Conservation (phyloP, 108 stramenopile species). For the Craspedostauros australis region DNA sequence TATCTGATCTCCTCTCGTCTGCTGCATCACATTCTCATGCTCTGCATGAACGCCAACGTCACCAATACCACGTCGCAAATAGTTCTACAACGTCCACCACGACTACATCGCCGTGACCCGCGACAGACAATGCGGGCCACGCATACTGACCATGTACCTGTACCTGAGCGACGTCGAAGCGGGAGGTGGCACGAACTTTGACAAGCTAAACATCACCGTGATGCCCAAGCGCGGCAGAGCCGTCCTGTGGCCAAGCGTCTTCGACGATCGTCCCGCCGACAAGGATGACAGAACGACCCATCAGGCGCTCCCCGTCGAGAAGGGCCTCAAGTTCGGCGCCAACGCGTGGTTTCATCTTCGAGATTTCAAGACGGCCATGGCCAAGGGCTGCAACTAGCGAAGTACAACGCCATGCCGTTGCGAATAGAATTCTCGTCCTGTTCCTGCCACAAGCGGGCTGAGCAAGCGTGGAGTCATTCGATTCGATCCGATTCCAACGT, state of each 20-base stretch:
- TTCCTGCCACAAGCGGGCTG: no score
- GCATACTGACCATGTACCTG: constrained; percentile 75
- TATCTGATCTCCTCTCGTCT: no score
- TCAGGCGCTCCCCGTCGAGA: constrained; percentile 70
- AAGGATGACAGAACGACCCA: constrained; percentile 74
- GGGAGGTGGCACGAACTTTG: constrained; percentile 83
- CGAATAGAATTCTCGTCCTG: no score
- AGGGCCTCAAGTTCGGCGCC: constrained; percentile 79
- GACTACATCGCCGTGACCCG: constrained; percentile 25
- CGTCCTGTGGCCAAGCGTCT: constrained; percentile 76
- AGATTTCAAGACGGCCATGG: constrained; percentile 28
- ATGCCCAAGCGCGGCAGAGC: constrained; percentile 66
- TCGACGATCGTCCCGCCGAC: constrained; percentile 36
- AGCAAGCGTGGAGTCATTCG: no score
- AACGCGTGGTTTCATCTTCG: constrained; percentile 82
- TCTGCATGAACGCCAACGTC: no score
- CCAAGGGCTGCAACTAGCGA: constrained; percentile 8
- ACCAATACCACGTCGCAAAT: no score
- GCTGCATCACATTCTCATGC: no score
- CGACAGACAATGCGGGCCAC: constrained; percentile 40
- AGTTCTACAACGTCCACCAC: constrained; percentile 34
- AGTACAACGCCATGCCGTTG: no score
- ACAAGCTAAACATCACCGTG: constrained; percentile 42
- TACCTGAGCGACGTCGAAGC: constrained; percentile 86
- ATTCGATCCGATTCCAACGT: no score